Evolutionary conservation across 1,284 basidiomycete species (phyloP), one percentile per base, ranked within the genome.

Genomic region (Ceratorhiza oryzae-sativae): DNA sequence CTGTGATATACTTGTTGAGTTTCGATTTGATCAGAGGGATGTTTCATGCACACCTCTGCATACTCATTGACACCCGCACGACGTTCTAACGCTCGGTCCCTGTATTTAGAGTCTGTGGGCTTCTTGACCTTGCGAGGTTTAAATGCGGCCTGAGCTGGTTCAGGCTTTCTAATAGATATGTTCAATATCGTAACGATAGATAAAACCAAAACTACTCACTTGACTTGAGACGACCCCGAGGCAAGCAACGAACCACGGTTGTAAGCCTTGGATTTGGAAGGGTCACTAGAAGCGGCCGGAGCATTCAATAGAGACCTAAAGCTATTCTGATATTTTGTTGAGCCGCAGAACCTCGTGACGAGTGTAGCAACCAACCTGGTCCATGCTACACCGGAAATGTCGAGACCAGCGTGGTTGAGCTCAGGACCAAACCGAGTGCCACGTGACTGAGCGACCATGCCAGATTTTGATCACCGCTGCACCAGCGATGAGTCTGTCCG

Each of bases 71-170:
- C 86, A 49, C 82, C 81, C 0, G 89, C 89, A 51, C 91, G 82
- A 59, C 91, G 83, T 77, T 93, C 90, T 9, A 86, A 81, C 18
- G 91, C 91, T 63, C 90, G 85, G 79, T 93, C 87, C 36, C 90
- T 85, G 76, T 92, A 92, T 72, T 81, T 84, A 9, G 80, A 78
- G 15, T 86, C 86, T 18, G 72, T 60, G 75, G 77, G 75, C 71
- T 89, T 90, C 81, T 89, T 91, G 53, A 92, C 82, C 76, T 90
- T 91, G 63, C 91, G 84, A 10, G 91, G 91, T 77, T 92, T 91
- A 81, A 93, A 93, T 0, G 85, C 83, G 27, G 89, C 83, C 72
- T 86, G 81, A 0, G 84, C 42, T 13, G 59, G 15, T 39, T 72
- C 67, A 25, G 67, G 13, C 8, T 56, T 56, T 60, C 67, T 71